Percentiles rank a stretch among this genome's conserved stretches.
These are phyloP conservation scores for Schizosaccharomyces lindneri DNA, from an alignment of 805 yeast genomes.

Conservation along the genomic window DNA sequence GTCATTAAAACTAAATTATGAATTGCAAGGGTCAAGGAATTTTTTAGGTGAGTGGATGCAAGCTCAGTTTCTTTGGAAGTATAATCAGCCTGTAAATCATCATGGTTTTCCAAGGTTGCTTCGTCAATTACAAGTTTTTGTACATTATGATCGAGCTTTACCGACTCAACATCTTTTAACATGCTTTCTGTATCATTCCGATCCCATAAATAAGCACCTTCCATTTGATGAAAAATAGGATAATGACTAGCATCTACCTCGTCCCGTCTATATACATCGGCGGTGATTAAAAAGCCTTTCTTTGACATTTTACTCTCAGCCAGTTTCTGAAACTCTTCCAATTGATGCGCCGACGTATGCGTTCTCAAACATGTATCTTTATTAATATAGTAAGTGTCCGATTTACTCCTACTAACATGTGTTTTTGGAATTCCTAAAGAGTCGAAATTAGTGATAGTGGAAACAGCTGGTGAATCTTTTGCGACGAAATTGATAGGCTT, in stretches of 20 bases:
- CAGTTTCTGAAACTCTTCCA: slow-evolving; percentile 21
- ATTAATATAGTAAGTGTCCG: slow-evolving; percentile 83
- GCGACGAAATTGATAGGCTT: slow-evolving; percentile 57
- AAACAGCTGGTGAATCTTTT: slow-evolving; percentile 39
- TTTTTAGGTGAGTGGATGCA: slow-evolving; percentile 53
- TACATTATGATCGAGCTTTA: slow-evolving; percentile 25
- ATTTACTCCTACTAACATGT: slow-evolving; percentile 79
- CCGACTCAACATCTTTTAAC: slow-evolving; percentile 19
- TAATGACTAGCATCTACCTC: slow-evolving; percentile 89
- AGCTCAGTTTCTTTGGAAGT: slow-evolving; percentile 40
- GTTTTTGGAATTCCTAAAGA: slow-evolving; percentile 72
- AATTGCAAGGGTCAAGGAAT: slow-evolving; percentile 63
- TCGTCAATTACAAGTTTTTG: slow-evolving; percentile 23
- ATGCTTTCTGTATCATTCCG: slow-evolving; percentile 23
- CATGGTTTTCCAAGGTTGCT: slow-evolving; percentile 12
- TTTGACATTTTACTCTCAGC: slow-evolving; percentile 20
- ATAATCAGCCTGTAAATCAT: slow-evolving; percentile 69
- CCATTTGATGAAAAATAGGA: slow-evolving; percentile 95
- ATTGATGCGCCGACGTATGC: slow-evolving; percentile 93
- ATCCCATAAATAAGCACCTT: slow-evolving; percentile 78
- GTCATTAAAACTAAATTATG: slow-evolving; percentile 19
- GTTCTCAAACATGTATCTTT: slow-evolving; percentile 52
- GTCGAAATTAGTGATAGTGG: slow-evolving; percentile 69
- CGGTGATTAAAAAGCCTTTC: slow-evolving; percentile 77
- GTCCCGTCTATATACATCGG: slow-evolving; percentile 88